Percentiles rank a stretch among this genome's conserved stretches.
Conservation (phyloP, 2,329 filamentous ascomycete genomes). For the Thelonectria discophora region DNA sequence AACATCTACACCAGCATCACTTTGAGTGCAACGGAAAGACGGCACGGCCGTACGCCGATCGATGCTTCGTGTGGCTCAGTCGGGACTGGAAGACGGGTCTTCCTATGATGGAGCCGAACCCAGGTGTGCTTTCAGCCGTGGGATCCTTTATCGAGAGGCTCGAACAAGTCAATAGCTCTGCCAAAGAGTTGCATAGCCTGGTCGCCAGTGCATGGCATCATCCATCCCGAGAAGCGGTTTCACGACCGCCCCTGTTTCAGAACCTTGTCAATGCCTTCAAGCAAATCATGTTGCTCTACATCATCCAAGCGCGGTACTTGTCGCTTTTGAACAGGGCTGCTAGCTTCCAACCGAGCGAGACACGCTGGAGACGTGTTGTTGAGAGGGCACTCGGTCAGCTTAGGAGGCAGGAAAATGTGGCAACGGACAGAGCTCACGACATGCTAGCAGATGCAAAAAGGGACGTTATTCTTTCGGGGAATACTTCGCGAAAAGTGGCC, state of each 20-base stretch:
- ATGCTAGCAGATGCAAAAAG: conserved; percentile 4
- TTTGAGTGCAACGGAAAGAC: background rate
- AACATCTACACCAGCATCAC: conserved; percentile 2
- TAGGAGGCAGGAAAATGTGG: background rate
- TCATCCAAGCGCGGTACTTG: background rate
- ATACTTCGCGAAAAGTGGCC: background rate
- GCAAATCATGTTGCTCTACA: conserved; percentile 2
- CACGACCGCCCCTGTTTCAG: background rate
- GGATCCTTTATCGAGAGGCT: background rate
- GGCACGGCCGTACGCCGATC: background rate
- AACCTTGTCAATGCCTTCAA: conserved; percentile 7
- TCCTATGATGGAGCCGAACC: background rate
- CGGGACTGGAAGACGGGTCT: background rate
- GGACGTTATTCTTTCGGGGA: background rate
- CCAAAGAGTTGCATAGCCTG: background rate
- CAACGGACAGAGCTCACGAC: background rate
- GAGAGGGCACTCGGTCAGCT: background rate
- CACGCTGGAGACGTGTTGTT: background rate
- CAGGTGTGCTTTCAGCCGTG: background rate
- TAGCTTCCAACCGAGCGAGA: background rate
- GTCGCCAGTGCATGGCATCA: background rate
- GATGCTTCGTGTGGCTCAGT: conserved; percentile 3
- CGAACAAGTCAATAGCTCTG: background rate
- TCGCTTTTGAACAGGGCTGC: background rate
- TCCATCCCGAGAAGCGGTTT: background rate